phyloP scores from a whole-genome alignment of 768 basidiomycete genomes.

The Panaeolus papilionaceus region DNA sequence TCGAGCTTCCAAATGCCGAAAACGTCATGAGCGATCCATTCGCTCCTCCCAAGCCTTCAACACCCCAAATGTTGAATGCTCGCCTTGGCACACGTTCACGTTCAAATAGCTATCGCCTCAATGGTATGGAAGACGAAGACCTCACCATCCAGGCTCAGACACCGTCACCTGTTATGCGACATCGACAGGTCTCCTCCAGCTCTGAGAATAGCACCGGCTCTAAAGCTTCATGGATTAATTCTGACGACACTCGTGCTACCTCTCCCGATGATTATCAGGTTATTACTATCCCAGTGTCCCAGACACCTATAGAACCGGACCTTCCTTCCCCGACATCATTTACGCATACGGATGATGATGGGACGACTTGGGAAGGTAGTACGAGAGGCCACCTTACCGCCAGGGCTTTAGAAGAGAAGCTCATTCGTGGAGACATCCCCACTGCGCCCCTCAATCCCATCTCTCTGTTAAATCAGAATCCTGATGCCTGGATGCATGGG shows the following conservation, averaged over 20 bases:
- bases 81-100: slow-evolving; percentile 24
- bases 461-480: slow-evolving; percentile 45
- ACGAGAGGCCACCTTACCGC: slow-evolving; percentile 36
- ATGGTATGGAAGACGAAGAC: slow-evolving; percentile 60
- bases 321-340: slow-evolving; percentile 60
- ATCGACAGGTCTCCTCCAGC: slow-evolving; percentile 49
- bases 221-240: slow-evolving; percentile 50
- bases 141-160: slow-evolving; percentile 61
- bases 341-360: slow-evolving; percentile 57
- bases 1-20: slow-evolving; percentile 61
- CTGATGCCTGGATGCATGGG: slow-evolving; percentile 60
- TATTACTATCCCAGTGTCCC: slow-evolving; percentile 36
- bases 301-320: slow-evolving; percentile 45
- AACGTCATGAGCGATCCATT: slow-evolving; percentile 50
- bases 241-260: slow-evolving; percentile 56
- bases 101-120: slow-evolving; percentile 44
- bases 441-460: slow-evolving; percentile 52
- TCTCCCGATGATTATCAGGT: slow-evolving; percentile 52
- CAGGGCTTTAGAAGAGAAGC: slow-evolving; percentile 56
- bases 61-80: slow-evolving; percentile 38
- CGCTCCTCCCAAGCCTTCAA: slow-evolving; percentile 55
- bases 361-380: slow-evolving; percentile 66
- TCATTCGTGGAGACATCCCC: slow-evolving; percentile 58
- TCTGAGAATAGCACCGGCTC: slow-evolving; percentile 60
- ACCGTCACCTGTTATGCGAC: slow-evolving; percentile 37